Evolutionary conservation across 2,329 filamentous ascomycete genomes (phyloP), one percentile per base, ranked within the genome.

Genomic region (Drechmeria coniospora): DNA sequence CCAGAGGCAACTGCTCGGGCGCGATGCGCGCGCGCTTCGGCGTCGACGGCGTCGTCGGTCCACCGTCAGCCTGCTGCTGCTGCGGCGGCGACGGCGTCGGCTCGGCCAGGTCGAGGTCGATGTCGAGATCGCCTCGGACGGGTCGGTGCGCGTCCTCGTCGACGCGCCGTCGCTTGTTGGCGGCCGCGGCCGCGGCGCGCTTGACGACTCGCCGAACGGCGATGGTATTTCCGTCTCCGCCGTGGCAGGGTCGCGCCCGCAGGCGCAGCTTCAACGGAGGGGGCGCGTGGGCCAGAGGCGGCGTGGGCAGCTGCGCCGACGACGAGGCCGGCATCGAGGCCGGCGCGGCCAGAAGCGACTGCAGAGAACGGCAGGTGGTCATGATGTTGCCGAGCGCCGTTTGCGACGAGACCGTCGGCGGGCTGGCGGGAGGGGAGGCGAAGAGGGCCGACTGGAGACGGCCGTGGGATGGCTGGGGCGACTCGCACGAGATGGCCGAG

Each of bases 11-110:
- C n/a, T 60, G 54, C 38, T 68, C 67, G 2, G 71, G 71, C 17
- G 69, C 69, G 30, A 74, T 63, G 37, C 68, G 66, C 33, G 63
- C 56, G 29, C 70, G 63, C 48, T 73, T 74, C 1, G 71, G 71
- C 7, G 71, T 76, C 24, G 59, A 56, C 3, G 61, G 65, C 22
- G 49, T 45, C 11, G 39, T 33, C 4, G 46, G 43, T 24, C 37
- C 32, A 15, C 27, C 35, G 17, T 28, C 28, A 13, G 26, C 15
- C 40, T 31, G 25, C 38, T 35, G 31, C 43, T 36, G 14, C 28
- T 28, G 15, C 33, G 2, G 23, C 11, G 27, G n/a, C n/a, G n/a
- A n/a, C n/a, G n/a, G n/a, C n/a, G n/a, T n/a, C n/a, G n/a, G 8
- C n/a, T 15, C 19, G n/a, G 9, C 40, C 16, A 46, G 43, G 23